Base-by-base conservation (phyloP, 371 early-diverging fungal genomes). In the Nematocida sp. region DNA sequence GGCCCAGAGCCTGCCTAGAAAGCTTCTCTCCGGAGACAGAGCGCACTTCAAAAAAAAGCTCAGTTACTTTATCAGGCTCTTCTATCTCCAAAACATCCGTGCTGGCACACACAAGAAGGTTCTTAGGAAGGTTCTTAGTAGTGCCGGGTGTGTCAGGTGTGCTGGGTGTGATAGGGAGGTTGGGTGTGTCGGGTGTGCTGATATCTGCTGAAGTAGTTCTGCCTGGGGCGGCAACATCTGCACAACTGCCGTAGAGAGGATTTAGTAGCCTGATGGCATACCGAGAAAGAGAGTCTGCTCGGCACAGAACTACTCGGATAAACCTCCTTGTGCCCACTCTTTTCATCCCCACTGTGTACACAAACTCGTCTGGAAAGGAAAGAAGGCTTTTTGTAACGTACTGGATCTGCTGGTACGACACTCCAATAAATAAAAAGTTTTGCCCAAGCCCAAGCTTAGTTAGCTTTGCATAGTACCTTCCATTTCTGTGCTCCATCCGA, bases 11-110 rank as follows among this genome's bases (percentile, higher is more conserved):
- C n/a, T n/a, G n/a, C n/a, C n/a, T n/a, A n/a, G n/a, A n/a, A n/a
- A n/a, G 17, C 25, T 19, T 8, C 27, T 34, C n/a, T 56, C 38
- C 32, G 11, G 5, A 13, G 5, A 5, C 34, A n/a, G 8, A 11
- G 8, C 27, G 8, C 4, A 70, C 50, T 32, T 70, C 50, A 1
- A 70, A 58, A 1, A 70, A 41, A 19, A 70, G 19, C 32, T 70
- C 74, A 17, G 74, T 70, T 3, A 58, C 38, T 37, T 25, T n/a
- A 21, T 70, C 74, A 7, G 63, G 74, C 13, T 64, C 76, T 5
- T 46, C 34, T 13, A 70, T 62, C 27, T 15, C 34, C 13, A 62
- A 50, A 11, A 40, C 31, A 25, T 15, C 2, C 0, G 21, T 41
- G 11, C 32, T 13, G n/a, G 50, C 8, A 1, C 57, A 19, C 21